phyloP scores from a whole-genome alignment of 805 yeast species.

The Suhomyces vadensis region DNA sequence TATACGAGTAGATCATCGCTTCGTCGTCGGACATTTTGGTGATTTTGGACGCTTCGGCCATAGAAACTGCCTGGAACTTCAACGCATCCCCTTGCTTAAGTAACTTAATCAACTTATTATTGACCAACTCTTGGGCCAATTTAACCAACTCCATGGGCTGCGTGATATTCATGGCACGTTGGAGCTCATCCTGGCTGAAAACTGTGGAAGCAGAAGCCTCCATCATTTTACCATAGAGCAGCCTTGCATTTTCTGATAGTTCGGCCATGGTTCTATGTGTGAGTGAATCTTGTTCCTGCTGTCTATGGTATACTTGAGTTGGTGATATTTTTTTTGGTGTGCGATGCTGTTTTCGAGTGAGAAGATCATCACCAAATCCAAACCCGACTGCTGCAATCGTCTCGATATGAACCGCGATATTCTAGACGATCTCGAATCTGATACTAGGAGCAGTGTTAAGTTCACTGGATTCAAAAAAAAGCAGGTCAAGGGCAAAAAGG shows the following conservation, averaged over 20 bases:
- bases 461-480: not conserved
- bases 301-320: too few relatives aligned
- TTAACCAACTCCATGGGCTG: conserved; percentile 48
- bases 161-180: conserved; percentile 44
- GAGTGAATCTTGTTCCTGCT: too few relatives aligned
- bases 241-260: conserved; percentile 48
- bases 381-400: too few relatives aligned
- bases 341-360: too few relatives aligned
- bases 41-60: conserved; percentile 74
- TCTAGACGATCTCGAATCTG: not conserved
- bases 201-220: conserved; percentile 47
- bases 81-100: conserved; percentile 66
- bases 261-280: conserved; percentile 24
- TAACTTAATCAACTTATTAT: conserved; percentile 65
- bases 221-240: conserved; percentile 66
- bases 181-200: conserved; percentile 71
- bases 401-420: not conserved
- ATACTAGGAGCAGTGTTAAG: not conserved
- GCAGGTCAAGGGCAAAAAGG: not conserved
- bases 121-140: conserved; percentile 52
- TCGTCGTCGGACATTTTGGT: conserved; percentile 83
- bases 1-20: conserved; percentile 85
- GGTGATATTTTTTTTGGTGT: too few relatives aligned
- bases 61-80: conserved; percentile 72
- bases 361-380: too few relatives aligned